Conservation (phyloP, 257 asterid species). For the Nicotiana obtusifolia region DNA sequence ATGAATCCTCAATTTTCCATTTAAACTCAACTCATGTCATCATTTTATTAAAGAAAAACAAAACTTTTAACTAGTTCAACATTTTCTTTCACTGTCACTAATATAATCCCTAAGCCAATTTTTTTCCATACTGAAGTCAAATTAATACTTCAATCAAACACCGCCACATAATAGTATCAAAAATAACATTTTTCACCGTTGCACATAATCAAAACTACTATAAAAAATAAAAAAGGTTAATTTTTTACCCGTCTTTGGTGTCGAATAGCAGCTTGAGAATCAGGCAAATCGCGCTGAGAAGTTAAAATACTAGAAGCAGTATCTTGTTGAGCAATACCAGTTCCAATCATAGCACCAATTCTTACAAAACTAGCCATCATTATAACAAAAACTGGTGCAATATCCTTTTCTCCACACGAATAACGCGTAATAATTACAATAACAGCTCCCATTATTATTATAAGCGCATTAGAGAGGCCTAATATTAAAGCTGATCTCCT, state of each 20-base stretch:
- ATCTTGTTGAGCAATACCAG: conserved; percentile 17
- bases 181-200: background rate
- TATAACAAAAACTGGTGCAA: background rate
- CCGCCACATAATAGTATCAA: background rate
- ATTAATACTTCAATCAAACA: background rate
- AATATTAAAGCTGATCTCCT: conserved; percentile 14
- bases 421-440: background rate
- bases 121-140: background rate
- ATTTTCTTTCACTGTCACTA: background rate
- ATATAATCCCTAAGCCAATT: background rate
- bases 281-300: background rate
- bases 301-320: conserved; percentile 11
- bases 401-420: background rate
- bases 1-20: too few relatives aligned
- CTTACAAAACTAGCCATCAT: conserved; percentile 10
- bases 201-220: background rate
- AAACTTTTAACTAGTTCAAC: background rate
- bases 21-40: too few relatives aligned
- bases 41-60: too few relatives aligned
- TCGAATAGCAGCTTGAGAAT: conserved; percentile 1
- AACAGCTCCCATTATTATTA: conserved; percentile 1
- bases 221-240: background rate
- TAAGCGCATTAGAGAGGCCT: conserved; percentile 13
- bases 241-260: conserved; percentile 13
- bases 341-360: conserved; percentile 17